Evolutionary conservation across 306 rosid species (phyloP).

Genomic region (Inga laurina): DNA sequence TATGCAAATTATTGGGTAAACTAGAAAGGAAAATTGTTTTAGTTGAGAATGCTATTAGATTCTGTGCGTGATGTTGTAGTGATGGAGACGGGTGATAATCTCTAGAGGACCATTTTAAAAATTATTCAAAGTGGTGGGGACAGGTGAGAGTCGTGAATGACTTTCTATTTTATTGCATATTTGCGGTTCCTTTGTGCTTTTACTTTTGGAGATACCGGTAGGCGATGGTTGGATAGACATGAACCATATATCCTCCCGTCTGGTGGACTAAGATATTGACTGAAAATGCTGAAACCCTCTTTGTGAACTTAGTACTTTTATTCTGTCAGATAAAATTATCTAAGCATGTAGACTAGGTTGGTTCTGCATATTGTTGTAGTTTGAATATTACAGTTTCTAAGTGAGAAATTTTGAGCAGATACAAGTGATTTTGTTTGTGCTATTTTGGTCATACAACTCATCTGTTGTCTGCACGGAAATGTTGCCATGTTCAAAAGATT

Average conservation of each 20-base stretch:
- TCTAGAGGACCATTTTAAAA: not conserved
- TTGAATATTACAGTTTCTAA: constrained; percentile 12
- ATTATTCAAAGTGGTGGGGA: constrained; percentile 27
- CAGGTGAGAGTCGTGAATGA: not conserved
- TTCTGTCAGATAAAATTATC: not conserved
- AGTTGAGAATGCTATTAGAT: constrained; percentile 18
- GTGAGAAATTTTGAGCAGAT: not conserved
- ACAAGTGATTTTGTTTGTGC: not conserved
- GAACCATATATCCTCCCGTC: constrained; percentile 8
- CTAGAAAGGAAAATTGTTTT: not conserved
- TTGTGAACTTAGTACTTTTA: not conserved
- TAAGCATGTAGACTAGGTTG: not conserved
- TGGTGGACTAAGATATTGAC: not conserved
- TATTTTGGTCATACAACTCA: not conserved
- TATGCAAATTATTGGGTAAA: not conserved
- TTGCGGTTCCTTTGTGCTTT: constrained; percentile 1
- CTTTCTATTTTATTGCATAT: not conserved
- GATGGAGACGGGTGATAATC: not conserved
- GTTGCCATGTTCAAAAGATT: constrained; percentile 1
- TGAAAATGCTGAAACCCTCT: constrained; percentile 25
- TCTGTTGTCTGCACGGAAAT: not conserved
- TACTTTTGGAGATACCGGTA: constrained; percentile 11
- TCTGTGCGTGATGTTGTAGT: constrained; percentile 1
- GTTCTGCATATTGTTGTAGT: not conserved
- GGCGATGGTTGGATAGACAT: not conserved